These are phyloP conservation scores for Suillus lakei DNA, from an alignment of 768 basidiomycete species.

Conservation along the genomic window DNA sequence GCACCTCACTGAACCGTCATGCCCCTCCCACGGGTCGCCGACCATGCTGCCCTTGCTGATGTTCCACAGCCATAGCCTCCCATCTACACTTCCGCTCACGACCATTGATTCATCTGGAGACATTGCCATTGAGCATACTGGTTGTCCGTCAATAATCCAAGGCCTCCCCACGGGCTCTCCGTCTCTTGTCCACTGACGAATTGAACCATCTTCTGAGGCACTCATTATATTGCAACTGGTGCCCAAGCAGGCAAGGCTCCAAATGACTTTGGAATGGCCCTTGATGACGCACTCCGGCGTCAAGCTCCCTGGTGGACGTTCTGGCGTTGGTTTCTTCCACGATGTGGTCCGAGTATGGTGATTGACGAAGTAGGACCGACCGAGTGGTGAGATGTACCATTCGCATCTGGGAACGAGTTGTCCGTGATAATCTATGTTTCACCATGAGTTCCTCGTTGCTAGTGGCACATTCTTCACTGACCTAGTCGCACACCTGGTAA, in stretches of 20 bases:
- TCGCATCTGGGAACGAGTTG: neutral
- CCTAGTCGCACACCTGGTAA: neutral
- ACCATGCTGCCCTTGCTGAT: neutral
- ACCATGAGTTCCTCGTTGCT: neutral
- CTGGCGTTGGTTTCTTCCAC: neutral
- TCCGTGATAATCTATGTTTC: neutral
- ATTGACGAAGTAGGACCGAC: neutral
- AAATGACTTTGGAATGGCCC: neutral
- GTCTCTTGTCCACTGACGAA: neutral
- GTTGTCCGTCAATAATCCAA: neutral
- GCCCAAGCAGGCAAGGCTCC: neutral
- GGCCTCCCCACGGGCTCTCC: neutral
- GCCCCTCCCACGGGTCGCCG: neutral
- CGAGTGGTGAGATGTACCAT: neutral
- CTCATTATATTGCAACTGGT: conserved; percentile 1
- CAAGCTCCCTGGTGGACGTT: conserved; percentile 1
- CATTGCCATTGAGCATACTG: neutral
- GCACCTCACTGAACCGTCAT: neutral
- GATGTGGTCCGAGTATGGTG: neutral
- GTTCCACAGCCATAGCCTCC: neutral
- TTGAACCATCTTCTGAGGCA: neutral
- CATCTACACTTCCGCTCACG: neutral
- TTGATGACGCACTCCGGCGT: neutral
- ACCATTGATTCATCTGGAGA: neutral
- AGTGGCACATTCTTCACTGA: neutral